Evolutionary conservation across 306 rosid genomes (phyloP).

Genomic region (Sophora flavescens): DNA sequence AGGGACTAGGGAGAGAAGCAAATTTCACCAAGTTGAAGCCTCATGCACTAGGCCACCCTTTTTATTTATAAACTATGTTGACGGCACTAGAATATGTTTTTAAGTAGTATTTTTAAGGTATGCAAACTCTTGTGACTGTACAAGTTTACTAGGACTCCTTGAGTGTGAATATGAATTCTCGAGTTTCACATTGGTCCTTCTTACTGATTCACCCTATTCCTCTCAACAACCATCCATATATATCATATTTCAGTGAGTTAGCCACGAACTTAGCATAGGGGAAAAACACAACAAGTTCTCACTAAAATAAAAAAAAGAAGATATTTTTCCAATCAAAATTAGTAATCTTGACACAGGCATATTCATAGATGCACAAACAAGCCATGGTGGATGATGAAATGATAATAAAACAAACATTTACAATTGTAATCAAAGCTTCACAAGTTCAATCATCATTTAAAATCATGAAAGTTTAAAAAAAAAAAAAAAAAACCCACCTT

Average conservation of each 20-base stretch:
- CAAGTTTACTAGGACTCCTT: no score
- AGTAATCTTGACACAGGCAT: not conserved
- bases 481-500: slow-evolving; percentile 60
- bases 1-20: not conserved
- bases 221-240: not conserved
- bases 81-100: no score
- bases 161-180: no score
- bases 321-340: not conserved
- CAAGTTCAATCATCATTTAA: not conserved
- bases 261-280: not conserved
- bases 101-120: no score
- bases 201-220: no score
- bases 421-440: not conserved
- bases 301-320: no score
- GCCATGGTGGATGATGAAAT: not conserved
- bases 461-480: not conserved
- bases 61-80: no score
- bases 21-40: not conserved
- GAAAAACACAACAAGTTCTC: no score
- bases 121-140: no score
- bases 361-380: not conserved
- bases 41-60: no score
- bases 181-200: no score
- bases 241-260: not conserved
- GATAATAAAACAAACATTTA: no score